Percentiles rank a stretch among this genome's conserved stretches.
Evolutionary conservation across 2,329 filamentous ascomycete genomes (phyloP).

Genomic region (Monilinia aucupariae): DNA sequence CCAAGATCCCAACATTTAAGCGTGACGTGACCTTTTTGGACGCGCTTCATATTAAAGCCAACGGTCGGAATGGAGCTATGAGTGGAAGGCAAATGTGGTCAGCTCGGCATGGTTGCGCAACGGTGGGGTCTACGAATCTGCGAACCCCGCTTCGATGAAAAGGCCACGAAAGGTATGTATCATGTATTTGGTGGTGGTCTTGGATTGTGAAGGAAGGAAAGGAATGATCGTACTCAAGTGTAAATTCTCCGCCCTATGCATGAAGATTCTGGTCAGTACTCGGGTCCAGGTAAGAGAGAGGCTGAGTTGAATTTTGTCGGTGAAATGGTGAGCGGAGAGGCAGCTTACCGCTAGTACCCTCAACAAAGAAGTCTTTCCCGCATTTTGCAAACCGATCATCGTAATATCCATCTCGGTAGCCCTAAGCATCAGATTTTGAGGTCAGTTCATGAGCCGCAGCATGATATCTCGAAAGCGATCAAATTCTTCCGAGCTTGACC

Average conservation of each 20-base stretch:
- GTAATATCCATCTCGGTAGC: conserved; percentile 99
- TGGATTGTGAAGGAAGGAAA: background rate
- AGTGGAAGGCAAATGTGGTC: conserved; percentile 34
- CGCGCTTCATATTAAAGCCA: conserved; percentile 98
- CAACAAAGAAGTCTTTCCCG: conserved; percentile 92
- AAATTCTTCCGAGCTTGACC: background rate
- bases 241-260: conserved; percentile 89
- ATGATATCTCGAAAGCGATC: background rate
- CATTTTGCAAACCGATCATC: conserved; percentile 97
- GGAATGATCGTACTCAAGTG: conserved; percentile 75
- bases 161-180: background rate
- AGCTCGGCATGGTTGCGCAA: conserved; percentile 28
- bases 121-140: conserved; percentile 13
- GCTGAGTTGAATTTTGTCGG: conserved; percentile 2
- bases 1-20: conserved; percentile 99
- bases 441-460: background rate
- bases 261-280: conserved; percentile 36
- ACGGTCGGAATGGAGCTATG: conserved; percentile 93
- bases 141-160: conserved; percentile 17
- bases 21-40: conserved; percentile 96
- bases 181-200: background rate
- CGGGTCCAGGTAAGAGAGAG: conserved; percentile 2
- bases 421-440: conserved; percentile 47
- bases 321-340: conserved; percentile 22
- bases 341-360: conserved; percentile 85